Evolutionary conservation across 805 yeast genomes (phyloP).

Genomic region (Lachancea waltii): DNA sequence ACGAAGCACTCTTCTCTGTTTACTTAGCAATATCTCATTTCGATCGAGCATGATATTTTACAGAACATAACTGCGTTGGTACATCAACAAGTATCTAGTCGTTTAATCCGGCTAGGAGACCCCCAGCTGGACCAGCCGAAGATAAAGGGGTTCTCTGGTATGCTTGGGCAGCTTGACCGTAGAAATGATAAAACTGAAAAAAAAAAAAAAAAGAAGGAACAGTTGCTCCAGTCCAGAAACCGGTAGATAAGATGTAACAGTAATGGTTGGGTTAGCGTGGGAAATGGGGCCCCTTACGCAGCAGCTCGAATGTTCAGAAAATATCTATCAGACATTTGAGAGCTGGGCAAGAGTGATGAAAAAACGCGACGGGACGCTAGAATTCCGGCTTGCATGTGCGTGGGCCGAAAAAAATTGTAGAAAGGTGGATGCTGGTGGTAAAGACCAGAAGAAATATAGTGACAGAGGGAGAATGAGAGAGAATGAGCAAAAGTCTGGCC

Average conservation of each 20-base stretch:
- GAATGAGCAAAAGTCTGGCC: background rate
- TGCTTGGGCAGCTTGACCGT: background rate
- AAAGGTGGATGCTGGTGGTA: background rate
- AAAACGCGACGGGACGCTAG: too few relatives aligned
- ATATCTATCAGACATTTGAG: too few relatives aligned
- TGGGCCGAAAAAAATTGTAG: too few relatives aligned
- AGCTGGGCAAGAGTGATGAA: too few relatives aligned
- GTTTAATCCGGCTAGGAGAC: background rate
- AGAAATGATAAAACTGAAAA: background rate
- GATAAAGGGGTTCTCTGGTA: background rate
- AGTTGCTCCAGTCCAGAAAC: background rate
- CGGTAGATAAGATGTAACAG: too few relatives aligned
- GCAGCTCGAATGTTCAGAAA: too few relatives aligned
- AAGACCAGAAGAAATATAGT: background rate
- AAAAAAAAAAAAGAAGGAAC: too few relatives aligned
- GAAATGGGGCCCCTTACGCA: too few relatives aligned
- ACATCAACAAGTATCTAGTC: slow-evolving; percentile 1
- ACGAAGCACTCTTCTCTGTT: background rate
- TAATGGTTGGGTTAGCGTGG: too few relatives aligned
- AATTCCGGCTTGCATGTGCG: too few relatives aligned
- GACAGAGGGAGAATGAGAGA: too few relatives aligned
- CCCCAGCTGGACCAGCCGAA: background rate
- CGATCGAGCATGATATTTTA: background rate
- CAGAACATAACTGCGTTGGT: slow-evolving; percentile 4
- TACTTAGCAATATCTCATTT: background rate